A percentile compares a stretch with the other conserved stretches of the same genome.
phyloP scores from a whole-genome alignment of 495 filamentous ascomycete genomes.

The Physcia stellaris region DNA sequence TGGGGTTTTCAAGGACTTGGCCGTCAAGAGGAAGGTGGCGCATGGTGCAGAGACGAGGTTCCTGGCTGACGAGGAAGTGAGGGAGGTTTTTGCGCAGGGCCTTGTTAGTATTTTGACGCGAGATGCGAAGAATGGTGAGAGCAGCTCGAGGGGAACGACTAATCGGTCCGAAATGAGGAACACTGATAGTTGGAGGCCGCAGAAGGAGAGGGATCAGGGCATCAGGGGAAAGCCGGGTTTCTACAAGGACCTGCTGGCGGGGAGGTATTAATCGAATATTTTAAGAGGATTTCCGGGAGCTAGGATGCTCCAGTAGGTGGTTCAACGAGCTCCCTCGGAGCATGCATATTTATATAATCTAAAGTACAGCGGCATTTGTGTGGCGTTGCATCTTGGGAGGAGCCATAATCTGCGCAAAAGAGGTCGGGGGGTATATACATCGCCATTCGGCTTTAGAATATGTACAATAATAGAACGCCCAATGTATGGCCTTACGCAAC shows the following conservation, averaged over 20 bases:
- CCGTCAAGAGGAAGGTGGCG: slow-evolving; percentile 3
- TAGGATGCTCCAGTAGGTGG: no score
- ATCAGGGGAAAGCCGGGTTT: slow-evolving; percentile 4
- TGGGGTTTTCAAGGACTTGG: slow-evolving; percentile 10
- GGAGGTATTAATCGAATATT: no score
- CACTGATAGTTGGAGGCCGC: background rate
- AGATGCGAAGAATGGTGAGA: slow-evolving; percentile 5
- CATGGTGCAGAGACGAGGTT: slow-evolving; percentile 4
- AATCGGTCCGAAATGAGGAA: background rate
- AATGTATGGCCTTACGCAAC: no score
- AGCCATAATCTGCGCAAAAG: no score
- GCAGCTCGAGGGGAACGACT: background rate
- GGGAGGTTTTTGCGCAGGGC: slow-evolving; percentile 25
- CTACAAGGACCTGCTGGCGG: slow-evolving; percentile 4
- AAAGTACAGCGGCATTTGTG: no score
- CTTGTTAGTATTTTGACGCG: slow-evolving; percentile 27
- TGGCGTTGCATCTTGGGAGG: no score
- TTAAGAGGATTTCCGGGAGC: no score
- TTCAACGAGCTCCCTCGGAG: no score
- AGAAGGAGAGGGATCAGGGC: slow-evolving; percentile 1
- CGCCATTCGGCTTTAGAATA: no score
- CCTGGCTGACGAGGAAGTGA: slow-evolving; percentile 26
- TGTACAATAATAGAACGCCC: no score
- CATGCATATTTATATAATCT: no score
- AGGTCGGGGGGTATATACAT: no score